phyloP scores from a whole-genome alignment of 176 grass and related monocot species.

The Cocos nucifera region DNA sequence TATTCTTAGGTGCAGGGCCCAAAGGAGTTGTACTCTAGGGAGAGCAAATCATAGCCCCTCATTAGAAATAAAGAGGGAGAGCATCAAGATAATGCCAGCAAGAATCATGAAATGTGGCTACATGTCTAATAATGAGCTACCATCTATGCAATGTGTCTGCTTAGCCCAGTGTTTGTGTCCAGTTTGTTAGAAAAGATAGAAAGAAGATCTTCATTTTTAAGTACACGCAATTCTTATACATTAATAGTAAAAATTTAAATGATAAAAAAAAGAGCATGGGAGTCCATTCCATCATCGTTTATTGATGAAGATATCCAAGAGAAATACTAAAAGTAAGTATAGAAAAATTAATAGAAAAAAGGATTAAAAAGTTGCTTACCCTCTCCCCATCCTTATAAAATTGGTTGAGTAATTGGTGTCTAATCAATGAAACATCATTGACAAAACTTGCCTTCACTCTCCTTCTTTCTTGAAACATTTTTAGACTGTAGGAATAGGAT shows the following conservation, averaged over 20 bases:
- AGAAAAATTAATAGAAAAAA: no score
- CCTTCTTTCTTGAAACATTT: no score
- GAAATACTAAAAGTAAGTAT: no score
- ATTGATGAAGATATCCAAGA: no score
- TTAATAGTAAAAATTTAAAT: slow-evolving; percentile 3
- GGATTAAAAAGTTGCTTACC: no score
- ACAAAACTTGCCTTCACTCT: background rate
- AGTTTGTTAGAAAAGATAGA: no score
- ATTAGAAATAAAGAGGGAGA: slow-evolving; percentile 8
- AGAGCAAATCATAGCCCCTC: slow-evolving; percentile 47
- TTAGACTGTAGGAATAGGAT: slow-evolving; percentile 44
- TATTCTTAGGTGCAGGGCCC: background rate
- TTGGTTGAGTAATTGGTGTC: slow-evolving; percentile 23
- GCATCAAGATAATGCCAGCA: no score
- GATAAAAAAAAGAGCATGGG: slow-evolving; percentile 11
- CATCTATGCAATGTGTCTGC: no score
- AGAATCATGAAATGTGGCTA: slow-evolving; percentile 2
- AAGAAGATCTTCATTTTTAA: no score
- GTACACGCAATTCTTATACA: no score
- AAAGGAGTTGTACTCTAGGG: slow-evolving; percentile 25
- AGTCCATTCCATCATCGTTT: no score
- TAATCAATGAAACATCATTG: background rate
- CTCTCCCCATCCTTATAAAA: slow-evolving; percentile 23
- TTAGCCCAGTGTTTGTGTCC: background rate
- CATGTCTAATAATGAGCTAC: background rate